Evolutionary conservation across 495 filamentous ascomycete species (phyloP).

Genomic region (Xylaria telfairii): DNA sequence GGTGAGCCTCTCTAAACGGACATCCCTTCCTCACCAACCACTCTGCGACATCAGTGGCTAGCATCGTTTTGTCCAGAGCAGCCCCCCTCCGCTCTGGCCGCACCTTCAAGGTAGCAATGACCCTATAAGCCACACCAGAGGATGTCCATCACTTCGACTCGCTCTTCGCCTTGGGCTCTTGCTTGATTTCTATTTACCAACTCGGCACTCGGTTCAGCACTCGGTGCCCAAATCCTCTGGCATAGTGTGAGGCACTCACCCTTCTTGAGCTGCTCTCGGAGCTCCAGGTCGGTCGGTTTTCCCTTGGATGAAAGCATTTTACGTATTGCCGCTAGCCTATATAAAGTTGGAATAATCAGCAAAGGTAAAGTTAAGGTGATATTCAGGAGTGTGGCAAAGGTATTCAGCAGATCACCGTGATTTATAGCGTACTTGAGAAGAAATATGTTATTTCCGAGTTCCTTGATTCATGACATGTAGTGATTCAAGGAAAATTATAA

Average conservation of each 20-base stretch:
- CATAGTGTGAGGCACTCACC: conserved; percentile 27
- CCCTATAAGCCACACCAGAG: no score
- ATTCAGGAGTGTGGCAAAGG: no score
- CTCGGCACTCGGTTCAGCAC: conserved; percentile 17
- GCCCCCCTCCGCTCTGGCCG: conserved; percentile 78
- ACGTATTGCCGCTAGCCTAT: not conserved
- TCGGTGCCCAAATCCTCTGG: not conserved
- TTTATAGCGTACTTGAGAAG: not conserved
- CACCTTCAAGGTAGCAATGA: conserved; percentile 74
- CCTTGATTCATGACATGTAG: conserved; percentile 1
- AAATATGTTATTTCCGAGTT: not conserved
- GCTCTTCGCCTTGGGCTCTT: conserved; percentile 56
- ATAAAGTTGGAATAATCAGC: not conserved
- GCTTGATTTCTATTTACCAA: conserved; percentile 49
- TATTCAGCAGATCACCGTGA: not conserved
- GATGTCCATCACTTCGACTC: conserved; percentile 32
- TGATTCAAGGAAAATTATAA: not conserved
- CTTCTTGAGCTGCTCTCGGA: conserved; percentile 58
- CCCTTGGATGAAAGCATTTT: conserved; percentile 56
- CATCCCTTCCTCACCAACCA: conserved; percentile 92
- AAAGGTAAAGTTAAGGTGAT: not conserved
- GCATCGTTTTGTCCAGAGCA: conserved; percentile 71
- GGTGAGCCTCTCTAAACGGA: conserved; percentile 86
- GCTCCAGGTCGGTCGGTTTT: conserved; percentile 59
- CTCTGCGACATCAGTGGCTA: conserved; percentile 85